Conservation (phyloP, 768 basidiomycete genomes). For the Tylopilus sp. region DNA sequence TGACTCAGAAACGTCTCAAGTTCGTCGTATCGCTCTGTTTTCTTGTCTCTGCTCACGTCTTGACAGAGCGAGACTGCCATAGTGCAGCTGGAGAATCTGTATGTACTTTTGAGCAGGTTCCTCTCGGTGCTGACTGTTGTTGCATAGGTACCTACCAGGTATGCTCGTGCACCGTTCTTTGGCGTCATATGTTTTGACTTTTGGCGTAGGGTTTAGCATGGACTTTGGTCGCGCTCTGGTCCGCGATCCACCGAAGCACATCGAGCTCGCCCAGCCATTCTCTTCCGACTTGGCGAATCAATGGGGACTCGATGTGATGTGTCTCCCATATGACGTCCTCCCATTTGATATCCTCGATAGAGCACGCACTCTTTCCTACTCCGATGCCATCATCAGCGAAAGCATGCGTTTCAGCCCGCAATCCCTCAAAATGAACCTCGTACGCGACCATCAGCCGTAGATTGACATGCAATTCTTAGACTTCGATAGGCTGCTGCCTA, state of each 20-base stretch:
- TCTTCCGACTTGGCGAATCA: conserved; percentile 45
- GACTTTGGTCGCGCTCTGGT: conserved; percentile 44
- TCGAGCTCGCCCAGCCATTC: conserved; percentile 41
- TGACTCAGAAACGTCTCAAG: conserved; percentile 23
- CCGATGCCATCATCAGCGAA: conserved; percentile 35
- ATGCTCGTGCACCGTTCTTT: background rate
- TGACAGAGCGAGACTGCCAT: conserved; percentile 32
- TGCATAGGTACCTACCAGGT: conserved; percentile 30
- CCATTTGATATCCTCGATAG: conserved; percentile 49
- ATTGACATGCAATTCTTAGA: conserved; percentile 5
- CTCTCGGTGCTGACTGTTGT: conserved; percentile 12
- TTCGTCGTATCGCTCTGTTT: conserved; percentile 12
- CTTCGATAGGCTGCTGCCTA: conserved; percentile 50
- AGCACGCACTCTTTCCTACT: conserved; percentile 32
- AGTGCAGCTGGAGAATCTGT: conserved; percentile 44
- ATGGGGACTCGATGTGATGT: conserved; percentile 46
- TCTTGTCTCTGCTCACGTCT: conserved; percentile 1
- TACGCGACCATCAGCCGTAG: conserved; percentile 25
- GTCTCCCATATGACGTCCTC: conserved; percentile 53
- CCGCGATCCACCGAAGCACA: conserved; percentile 25
- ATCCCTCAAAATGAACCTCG: conserved; percentile 44
- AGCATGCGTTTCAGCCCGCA: conserved; percentile 41
- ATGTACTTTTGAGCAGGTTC: conserved; percentile 27
- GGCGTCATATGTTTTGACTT: background rate
- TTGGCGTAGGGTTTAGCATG: conserved; percentile 15